These are phyloP conservation scores for Plectosphaerella sp. DNA, from an alignment of 2,329 filamentous ascomycete species.

Conservation along the genomic window DNA sequence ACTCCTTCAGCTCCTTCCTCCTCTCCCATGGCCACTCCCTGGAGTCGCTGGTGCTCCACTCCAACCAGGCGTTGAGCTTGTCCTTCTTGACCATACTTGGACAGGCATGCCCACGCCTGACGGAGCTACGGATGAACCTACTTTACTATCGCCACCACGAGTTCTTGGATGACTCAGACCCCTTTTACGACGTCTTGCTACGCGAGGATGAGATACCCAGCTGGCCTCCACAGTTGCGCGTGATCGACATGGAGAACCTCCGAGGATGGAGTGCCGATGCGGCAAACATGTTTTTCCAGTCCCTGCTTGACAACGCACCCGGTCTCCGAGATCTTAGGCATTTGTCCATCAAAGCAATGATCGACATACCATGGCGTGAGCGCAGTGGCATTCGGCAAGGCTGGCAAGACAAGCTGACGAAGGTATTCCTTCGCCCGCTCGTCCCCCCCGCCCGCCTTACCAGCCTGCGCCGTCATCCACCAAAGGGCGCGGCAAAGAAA, in stretches of 20 bases:
- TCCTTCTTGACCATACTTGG: slow-evolving; percentile 67
- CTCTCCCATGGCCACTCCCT: slow-evolving; percentile 63
- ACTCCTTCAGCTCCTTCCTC: slow-evolving; percentile 62
- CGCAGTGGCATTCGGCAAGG: slow-evolving; percentile 73
- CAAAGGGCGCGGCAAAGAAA: no score
- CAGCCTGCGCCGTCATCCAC: neutral
- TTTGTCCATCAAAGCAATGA: slow-evolving; percentile 70
- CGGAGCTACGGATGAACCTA: slow-evolving; percentile 71
- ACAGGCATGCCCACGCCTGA: slow-evolving; percentile 63
- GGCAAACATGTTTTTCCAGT: slow-evolving; percentile 74
- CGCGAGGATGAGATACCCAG: slow-evolving; percentile 59
- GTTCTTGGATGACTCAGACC: slow-evolving; percentile 66
- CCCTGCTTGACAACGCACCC: slow-evolving; percentile 67
- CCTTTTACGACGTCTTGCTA: slow-evolving; percentile 69
- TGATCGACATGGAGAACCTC: slow-evolving; percentile 71
- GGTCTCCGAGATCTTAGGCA: slow-evolving; percentile 63
- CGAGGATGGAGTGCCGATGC: slow-evolving; percentile 66
- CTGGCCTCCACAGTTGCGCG: slow-evolving; percentile 71
- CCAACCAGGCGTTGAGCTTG: slow-evolving; percentile 76
- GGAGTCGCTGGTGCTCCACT: slow-evolving; percentile 63
- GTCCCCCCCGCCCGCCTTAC: slow-evolving; percentile 28
- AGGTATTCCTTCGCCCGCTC: slow-evolving; percentile 55
- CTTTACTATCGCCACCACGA: slow-evolving; percentile 70
- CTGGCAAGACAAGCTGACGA: slow-evolving; percentile 69
- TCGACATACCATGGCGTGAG: slow-evolving; percentile 78